A percentile compares a stretch with the other conserved stretches of the same genome.
Evolutionary conservation across 2,329 filamentous ascomycete genomes (phyloP).

Genomic region (Zopfia rhizophila): DNA sequence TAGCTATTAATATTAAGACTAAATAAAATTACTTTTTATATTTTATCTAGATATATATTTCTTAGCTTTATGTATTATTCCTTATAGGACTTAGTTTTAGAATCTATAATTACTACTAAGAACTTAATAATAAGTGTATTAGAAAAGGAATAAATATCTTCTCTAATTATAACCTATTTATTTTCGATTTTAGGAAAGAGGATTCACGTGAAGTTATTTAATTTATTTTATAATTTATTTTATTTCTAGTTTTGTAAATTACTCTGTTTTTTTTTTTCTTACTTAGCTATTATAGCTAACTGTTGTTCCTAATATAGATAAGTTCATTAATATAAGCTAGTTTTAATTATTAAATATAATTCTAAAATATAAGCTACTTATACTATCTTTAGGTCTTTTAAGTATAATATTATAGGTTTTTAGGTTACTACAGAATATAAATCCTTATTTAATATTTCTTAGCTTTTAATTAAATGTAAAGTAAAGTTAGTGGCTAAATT

Average conservation of each 20-base stretch:
- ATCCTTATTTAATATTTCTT: slow-evolving; percentile 3
- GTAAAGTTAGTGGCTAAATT: slow-evolving; percentile 4
- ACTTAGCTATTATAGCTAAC: slow-evolving; percentile 3
- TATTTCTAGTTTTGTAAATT: slow-evolving; percentile 3
- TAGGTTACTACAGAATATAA: slow-evolving; percentile 2
- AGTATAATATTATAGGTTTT: slow-evolving; percentile 6
- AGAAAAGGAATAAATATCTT: background rate
- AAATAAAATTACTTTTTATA: slow-evolving; percentile 2
- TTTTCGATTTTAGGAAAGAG: slow-evolving; percentile 7
- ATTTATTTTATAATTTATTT: background rate
- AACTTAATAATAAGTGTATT: slow-evolving; percentile 3
- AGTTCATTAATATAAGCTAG: slow-evolving; percentile 5
- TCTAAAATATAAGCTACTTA: slow-evolving; percentile 7
- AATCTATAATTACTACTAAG: slow-evolving; percentile 1
- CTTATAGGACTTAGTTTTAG: slow-evolving; percentile 5
- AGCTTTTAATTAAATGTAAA: slow-evolving; percentile 6
- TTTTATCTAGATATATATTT: slow-evolving; percentile 5
- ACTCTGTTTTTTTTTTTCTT: slow-evolving; percentile 4
- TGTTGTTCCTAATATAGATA: slow-evolving; percentile 4
- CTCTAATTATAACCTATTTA: slow-evolving; percentile 5
- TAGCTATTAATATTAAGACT: slow-evolving; percentile 4
- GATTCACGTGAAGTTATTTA: slow-evolving; percentile 4
- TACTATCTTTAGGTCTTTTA: slow-evolving; percentile 1
- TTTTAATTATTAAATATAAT: slow-evolving; percentile 2
- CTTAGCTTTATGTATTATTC: slow-evolving; percentile 2